Evolutionary conservation across 768 basidiomycete genomes (phyloP), one percentile per base, ranked within the genome.

Genomic region (Leccinum arenicola): DNA sequence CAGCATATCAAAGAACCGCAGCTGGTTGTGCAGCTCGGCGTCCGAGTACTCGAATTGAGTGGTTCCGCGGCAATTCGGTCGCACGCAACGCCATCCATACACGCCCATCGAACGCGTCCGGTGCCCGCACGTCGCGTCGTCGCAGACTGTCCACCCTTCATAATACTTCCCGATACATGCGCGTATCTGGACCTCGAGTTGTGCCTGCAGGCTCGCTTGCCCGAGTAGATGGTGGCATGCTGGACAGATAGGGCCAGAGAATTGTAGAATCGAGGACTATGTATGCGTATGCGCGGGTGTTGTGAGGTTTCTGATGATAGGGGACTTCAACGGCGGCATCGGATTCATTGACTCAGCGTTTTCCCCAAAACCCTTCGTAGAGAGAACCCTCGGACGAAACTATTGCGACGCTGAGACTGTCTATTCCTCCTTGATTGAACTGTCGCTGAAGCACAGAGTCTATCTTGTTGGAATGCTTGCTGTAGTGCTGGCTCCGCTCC

Each of bases 91-190:
- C 33, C 86, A 82, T 6, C 93, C 95, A 71, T 94, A 95, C 1
- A 98, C 93, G 36, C 90, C 80, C 92, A 98, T 96, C 82, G 88
- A 91, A 19, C 97, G 80, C n/a, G 96, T 95, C 38, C 91, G 82
- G 60, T 85, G 80, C 9, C 84, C 84, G 68, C 97, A 99, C 0
- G 87, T 88, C 21, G 84, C 77, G 61, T 98, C 97, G 65, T 94
- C 83, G 74, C 97, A 99, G 6, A 89, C 76, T 1, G 84, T 88
- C 91, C 91, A 95, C 1, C 87, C 86, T 66, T 97, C 85, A 68
- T 99, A 98, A 73, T 95, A 98, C 65, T 79, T 82, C 8, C 78
- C 75, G 52, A 99, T 88, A 61, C 83, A 84, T 2, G 81, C 74
- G 1, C 95, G 85, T 53, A 98, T 89, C 65, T 95, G 93, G 1